Conservation (phyloP, 2,329 filamentous ascomycete genomes). For the Lithohypha guttulata region DNA sequence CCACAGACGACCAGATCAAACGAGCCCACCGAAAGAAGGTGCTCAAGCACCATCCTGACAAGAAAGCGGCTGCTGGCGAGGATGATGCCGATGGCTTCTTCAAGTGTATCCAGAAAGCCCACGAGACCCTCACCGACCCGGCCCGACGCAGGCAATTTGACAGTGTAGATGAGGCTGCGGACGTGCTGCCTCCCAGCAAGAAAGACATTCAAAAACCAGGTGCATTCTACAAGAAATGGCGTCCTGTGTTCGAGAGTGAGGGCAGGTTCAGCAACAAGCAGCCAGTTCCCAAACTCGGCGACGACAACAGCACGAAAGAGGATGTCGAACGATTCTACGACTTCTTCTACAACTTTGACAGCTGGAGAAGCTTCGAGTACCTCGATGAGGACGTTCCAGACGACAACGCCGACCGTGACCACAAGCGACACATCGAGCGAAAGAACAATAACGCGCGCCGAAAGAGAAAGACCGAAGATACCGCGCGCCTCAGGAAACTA, state of each 20-base stretch:
- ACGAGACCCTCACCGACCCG: slow-evolving; percentile 85
- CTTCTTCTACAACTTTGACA: slow-evolving; percentile 99
- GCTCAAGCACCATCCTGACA: slow-evolving; percentile 95
- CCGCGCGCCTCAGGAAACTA: slow-evolving; percentile 73
- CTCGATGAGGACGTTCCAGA: slow-evolving; percentile 97
- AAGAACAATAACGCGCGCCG: slow-evolving; percentile 97
- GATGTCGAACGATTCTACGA: slow-evolving; percentile 96
- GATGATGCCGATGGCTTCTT: slow-evolving; percentile 95
- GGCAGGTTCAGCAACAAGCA: slow-evolving; percentile 83
- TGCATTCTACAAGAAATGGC: slow-evolving; percentile 94
- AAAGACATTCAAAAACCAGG: slow-evolving; percentile 67
- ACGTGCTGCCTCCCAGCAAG: slow-evolving; percentile 85
- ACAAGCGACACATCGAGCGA: slow-evolving; percentile 95
- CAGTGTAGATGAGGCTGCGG: slow-evolving; percentile 86
- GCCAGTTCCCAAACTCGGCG: slow-evolving; percentile 77
- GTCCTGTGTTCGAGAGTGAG: slow-evolving; percentile 80
- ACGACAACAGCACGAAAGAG: slow-evolving; percentile 73
- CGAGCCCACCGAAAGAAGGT: slow-evolving; percentile 99
- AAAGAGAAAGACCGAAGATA: slow-evolving; percentile 99
- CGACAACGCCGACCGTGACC: slow-evolving; percentile 97
- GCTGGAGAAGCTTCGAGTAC: slow-evolving; percentile 95
- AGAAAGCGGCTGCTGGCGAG: slow-evolving; percentile 84
- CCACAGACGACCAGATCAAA: slow-evolving; percentile 97
- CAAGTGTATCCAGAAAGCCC: slow-evolving; percentile 99
- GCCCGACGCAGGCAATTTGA: slow-evolving; percentile 90